Evolutionary conservation across 306 rosid species (phyloP).

Genomic region (Glycine tomentella): DNA sequence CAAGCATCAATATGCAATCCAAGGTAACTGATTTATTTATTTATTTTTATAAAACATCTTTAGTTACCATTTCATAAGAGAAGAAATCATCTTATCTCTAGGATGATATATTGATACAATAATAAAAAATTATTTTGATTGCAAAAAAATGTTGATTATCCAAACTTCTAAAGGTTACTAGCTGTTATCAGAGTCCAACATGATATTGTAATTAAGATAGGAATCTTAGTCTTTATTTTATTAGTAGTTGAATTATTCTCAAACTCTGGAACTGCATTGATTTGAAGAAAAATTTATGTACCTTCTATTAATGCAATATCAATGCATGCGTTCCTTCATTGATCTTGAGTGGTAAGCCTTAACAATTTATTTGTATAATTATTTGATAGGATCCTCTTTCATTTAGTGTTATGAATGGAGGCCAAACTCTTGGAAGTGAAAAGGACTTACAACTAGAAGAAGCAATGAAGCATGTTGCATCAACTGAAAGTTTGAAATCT

Average conservation of each 20-base stretch:
- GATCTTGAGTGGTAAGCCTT: slow-evolving; percentile 36
- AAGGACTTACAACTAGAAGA: slow-evolving; percentile 58
- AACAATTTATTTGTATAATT: slow-evolving; percentile 42
- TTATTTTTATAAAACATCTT: slow-evolving; percentile 22
- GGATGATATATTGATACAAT: slow-evolving; percentile 37
- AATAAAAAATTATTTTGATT: background rate
- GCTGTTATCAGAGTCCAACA: background rate
- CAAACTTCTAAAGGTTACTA: slow-evolving; percentile 6
- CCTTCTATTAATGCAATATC: slow-evolving; percentile 27
- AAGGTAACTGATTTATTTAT: slow-evolving; percentile 57
- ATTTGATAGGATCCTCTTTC: slow-evolving; percentile 65
- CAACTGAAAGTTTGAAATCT: slow-evolving; percentile 70
- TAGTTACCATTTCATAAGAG: slow-evolving; percentile 35
- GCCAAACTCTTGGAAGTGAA: slow-evolving; percentile 53
- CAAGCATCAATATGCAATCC: slow-evolving; percentile 48
- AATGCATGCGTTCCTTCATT: slow-evolving; percentile 29
- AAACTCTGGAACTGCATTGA: too few species aligned
- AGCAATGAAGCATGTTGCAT: slow-evolving; percentile 64
- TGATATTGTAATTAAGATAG: slow-evolving; percentile 22
- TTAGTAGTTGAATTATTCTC: background rate
- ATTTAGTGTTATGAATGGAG: slow-evolving; percentile 52
- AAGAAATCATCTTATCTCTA: slow-evolving; percentile 27
- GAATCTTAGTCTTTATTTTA: background rate
- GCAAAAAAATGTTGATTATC: slow-evolving; percentile 6
- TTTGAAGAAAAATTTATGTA: slow-evolving; percentile 11